A percentile compares a stretch with the other conserved stretches of the same genome.
These are phyloP conservation scores for Nicotiana knightiana DNA, from an alignment of 257 asterid species.

Conservation along the genomic window DNA sequence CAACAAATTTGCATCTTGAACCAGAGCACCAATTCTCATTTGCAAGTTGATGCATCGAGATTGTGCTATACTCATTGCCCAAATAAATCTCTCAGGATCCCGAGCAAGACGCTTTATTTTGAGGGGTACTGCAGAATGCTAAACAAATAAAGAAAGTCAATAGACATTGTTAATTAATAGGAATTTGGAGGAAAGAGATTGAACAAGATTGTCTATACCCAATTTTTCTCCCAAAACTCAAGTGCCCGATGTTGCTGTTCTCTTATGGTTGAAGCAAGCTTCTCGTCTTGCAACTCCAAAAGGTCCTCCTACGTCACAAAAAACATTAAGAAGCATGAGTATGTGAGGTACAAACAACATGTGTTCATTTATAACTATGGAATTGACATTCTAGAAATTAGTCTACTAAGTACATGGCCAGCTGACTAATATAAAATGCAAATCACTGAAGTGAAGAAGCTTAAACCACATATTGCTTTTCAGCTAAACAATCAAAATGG, in stretches of 20 bases:
- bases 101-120: constrained; percentile 82
- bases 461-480: too few species aligned
- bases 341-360: constrained; percentile 11
- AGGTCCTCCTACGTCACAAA: constrained; percentile 72
- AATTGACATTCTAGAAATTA: background rate
- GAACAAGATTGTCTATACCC: constrained; percentile 47
- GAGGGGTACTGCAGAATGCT: constrained; percentile 94
- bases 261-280: constrained; percentile 72
- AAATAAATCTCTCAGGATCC: constrained; percentile 87
- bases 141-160: constrained; percentile 17
- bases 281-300: constrained; percentile 78
- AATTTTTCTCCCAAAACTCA: constrained; percentile 88
- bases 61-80: constrained; percentile 93
- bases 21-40: constrained; percentile 80
- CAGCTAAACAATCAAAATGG: too few species aligned
- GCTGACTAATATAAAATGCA: background rate
- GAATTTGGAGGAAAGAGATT: constrained; percentile 13
- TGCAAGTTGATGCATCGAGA: constrained; percentile 72
- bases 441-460: too few species aligned
- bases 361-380: background rate
- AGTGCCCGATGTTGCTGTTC: constrained; percentile 69
- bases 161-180: background rate
- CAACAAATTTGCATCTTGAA: constrained; percentile 83
- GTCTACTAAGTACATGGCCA: background rate
- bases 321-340: constrained; percentile 14